Conservation (phyloP, 306 rosid genomes). For the Styphnolobium japonicum region DNA sequence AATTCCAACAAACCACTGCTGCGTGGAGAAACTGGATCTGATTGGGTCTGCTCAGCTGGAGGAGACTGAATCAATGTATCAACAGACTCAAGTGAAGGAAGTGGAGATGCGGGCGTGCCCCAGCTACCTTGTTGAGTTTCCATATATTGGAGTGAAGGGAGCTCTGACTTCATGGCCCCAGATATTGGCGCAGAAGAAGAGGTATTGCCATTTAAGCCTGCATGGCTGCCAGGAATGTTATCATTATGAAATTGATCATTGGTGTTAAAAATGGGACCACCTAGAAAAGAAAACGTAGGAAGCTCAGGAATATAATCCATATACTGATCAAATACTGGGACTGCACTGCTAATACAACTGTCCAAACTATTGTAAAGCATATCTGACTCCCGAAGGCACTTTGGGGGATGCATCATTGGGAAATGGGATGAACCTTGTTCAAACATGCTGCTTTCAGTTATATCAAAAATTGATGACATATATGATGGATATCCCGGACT, state of each 20-base stretch:
- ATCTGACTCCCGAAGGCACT: conserved; percentile 42
- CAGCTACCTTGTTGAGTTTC: conserved; percentile 55
- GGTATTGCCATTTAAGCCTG: conserved; percentile 68
- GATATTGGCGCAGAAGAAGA: conserved; percentile 63
- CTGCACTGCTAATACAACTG: conserved; percentile 24
- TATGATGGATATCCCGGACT: conserved; percentile 5
- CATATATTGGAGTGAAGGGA: conserved; percentile 79
- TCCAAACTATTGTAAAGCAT: conserved; percentile 36
- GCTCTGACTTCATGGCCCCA: conserved; percentile 67
- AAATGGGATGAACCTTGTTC: conserved; percentile 37
- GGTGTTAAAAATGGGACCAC: conserved; percentile 35
- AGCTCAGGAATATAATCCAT: conserved; percentile 34
- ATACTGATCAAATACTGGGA: conserved; percentile 32
- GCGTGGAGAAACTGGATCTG: conserved; percentile 37
- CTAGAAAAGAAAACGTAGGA: conserved; percentile 23
- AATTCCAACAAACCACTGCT: conserved; percentile 60
- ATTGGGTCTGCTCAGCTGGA: conserved; percentile 28
- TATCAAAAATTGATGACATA: conserved; percentile 29
- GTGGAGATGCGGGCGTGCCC: conserved; percentile 43
- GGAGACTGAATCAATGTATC: conserved; percentile 46
- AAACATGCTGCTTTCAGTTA: conserved; percentile 26
- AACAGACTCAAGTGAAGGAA: conserved; percentile 45
- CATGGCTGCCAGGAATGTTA: conserved; percentile 49
- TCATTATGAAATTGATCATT: conserved; percentile 30
- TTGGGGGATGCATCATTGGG: conserved; percentile 32